These are phyloP conservation scores for Prunus padus DNA, from an alignment of 306 rosid species.

Conservation along the genomic window DNA sequence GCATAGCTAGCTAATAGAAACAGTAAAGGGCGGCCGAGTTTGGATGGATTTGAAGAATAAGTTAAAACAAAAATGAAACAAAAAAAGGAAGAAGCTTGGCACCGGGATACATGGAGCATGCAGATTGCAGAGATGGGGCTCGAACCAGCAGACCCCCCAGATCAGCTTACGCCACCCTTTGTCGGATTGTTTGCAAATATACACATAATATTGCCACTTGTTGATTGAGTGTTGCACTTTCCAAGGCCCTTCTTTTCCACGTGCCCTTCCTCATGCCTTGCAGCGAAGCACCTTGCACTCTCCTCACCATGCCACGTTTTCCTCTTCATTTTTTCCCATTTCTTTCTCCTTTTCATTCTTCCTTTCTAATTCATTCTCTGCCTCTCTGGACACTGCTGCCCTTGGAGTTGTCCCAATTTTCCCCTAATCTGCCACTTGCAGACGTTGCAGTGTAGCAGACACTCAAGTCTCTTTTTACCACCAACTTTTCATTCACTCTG, in stretches of 20 bases:
- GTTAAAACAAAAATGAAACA: background rate
- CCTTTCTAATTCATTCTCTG: background rate
- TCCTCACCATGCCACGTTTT: conserved; percentile 39
- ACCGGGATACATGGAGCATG: conserved; percentile 23
- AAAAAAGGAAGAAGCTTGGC: background rate
- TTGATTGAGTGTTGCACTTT: background rate
- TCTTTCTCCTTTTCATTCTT: background rate
- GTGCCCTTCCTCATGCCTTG: conserved; percentile 34
- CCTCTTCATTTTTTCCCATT: no score
- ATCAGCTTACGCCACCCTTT: conserved; percentile 22
- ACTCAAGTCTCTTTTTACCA: background rate
- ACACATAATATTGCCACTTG: background rate
- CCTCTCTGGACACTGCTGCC: background rate
- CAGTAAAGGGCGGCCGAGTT: conserved; percentile 15
- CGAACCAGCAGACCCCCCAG: conserved; percentile 25
- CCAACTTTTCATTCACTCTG: background rate
- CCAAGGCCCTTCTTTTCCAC: conserved; percentile 34
- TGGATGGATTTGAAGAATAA: background rate
- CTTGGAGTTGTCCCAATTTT: background rate
- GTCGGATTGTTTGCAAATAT: conserved; percentile 33
- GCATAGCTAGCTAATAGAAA: background rate
- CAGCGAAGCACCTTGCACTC: conserved; percentile 31
- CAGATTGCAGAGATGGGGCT: conserved; percentile 15
- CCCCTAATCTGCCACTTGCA: background rate
- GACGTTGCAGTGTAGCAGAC: background rate